Evolutionary conservation across 176 grass and related monocot genomes (phyloP), one percentile per base, ranked within the genome.

Genomic region (Aegilops umbellulata): DNA sequence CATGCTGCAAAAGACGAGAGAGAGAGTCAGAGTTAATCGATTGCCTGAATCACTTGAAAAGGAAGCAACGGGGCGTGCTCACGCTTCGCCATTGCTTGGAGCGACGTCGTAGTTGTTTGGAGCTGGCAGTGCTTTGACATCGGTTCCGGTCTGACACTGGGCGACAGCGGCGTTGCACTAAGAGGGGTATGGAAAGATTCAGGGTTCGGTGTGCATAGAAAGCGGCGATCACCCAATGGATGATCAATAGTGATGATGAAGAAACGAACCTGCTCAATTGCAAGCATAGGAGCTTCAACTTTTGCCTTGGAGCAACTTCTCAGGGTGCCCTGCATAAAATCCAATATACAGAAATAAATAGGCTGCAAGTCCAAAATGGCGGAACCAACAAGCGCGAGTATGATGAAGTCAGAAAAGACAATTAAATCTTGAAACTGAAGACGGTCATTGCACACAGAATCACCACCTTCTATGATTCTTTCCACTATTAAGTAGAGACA

Each of bases 251-350:
- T 35, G 77, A 65, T n/a, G 75, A 71, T 15, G 25, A 51, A 67
- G 30, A 86, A 76, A 49, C 25, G 65, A 82, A 97, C 92, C 89
- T 88, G 85, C 25, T 90, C 94, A 83, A 79, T 65, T 85, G 85
- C 36, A 90, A 80, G 69, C 29, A 80, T 55, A 86, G 78, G 76
- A 87, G 64, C 81, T 58, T 84, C 88, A 36, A 78, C 81, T 86
- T 93, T 90, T 76, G 85, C 89, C 76, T 86, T 97, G 11, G 86
- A 65, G 60, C 82, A 90, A 88, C 80, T 94, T 88, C 92, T 94
- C 69, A 97, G 64, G 30, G 94, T 97, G 74, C 92, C 92, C 92
- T 97, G 86, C 77, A 82, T 77, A 61, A 35, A n/a, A 84, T 57
- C 51, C 84, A 89, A 60, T 11, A 82, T 11, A 16, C 34, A 74